Conservation (phyloP, 2,329 filamentous ascomycete genomes). For the Fusarium dimerum region DNA sequence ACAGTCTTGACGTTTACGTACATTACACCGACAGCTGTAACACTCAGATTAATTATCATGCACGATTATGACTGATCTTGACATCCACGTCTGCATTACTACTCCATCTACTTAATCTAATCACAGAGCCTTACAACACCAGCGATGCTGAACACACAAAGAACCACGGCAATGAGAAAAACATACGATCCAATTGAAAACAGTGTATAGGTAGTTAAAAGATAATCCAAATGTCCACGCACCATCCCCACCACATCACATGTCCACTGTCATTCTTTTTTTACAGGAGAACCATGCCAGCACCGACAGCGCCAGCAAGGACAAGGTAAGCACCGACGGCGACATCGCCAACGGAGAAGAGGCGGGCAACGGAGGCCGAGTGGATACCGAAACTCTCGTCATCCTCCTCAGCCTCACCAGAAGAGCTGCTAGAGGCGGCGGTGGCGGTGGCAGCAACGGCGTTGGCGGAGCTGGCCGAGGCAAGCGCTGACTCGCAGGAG, state of each 20-base stretch:
- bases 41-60: too few relatives aligned
- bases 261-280: conserved; percentile 5
- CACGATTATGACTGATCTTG: background rate
- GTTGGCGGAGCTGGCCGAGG: conserved; percentile 62
- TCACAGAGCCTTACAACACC: conserved; percentile 30
- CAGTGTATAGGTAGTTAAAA: conserved; percentile 14
- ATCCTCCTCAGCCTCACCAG: conserved; percentile 25
- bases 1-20: too few relatives aligned
- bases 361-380: conserved; percentile 37
- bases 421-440: conserved; percentile 32
- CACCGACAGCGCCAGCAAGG: conserved; percentile 54
- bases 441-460: conserved; percentile 49
- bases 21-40: too few relatives aligned
- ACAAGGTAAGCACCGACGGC: conserved; percentile 52
- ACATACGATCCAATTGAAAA: conserved; percentile 19
- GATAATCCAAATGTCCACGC: conserved; percentile 21
- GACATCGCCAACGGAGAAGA: conserved; percentile 49
- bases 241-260: conserved; percentile 9
- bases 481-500: conserved; percentile 60
- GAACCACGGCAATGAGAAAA: conserved; percentile 16
- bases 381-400: conserved; percentile 40
- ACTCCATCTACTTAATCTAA: conserved; percentile 27
- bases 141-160: conserved; percentile 30
- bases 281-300: conserved; percentile 57
- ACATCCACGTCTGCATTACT: background rate